Conservation (phyloP, 2,329 filamentous ascomycete species). For the Diaporthe longicolla region DNA sequence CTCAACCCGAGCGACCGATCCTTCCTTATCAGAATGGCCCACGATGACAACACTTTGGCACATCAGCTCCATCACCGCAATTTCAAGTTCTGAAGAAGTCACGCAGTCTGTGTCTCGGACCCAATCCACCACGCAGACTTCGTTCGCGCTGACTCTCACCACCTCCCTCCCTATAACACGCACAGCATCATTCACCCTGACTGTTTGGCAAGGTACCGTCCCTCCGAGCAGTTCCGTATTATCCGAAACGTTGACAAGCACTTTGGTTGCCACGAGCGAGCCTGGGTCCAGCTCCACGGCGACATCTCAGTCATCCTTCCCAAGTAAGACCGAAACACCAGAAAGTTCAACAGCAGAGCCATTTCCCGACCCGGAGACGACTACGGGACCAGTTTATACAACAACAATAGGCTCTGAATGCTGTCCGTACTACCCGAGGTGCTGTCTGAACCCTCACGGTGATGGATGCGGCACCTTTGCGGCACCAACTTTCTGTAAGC, state of each 20-base stretch:
- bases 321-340: slow-evolving; percentile 5
- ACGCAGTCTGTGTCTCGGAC: neutral
- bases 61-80: neutral
- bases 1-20: neutral
- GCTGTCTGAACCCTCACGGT: neutral
- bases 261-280: neutral
- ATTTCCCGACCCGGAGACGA: neutral
- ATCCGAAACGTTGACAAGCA: neutral
- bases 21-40: neutral
- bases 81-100: neutral
- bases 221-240: neutral
- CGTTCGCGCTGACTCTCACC: neutral
- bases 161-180: neutral
- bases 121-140: neutral
- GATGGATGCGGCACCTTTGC: slow-evolving; percentile 16
- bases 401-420: neutral
- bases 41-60: slow-evolving; percentile 9
- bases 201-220: neutral
- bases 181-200: slow-evolving; percentile 22
- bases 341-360: neutral
- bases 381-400: slow-evolving; percentile 3
- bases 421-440: slow-evolving; percentile 22
- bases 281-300: neutral
- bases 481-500: slow-evolving; percentile 7
- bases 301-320: neutral